Evolutionary conservation across 1,284 basidiomycete species (phyloP).

Genomic region (Malassezia pachydermatis): DNA sequence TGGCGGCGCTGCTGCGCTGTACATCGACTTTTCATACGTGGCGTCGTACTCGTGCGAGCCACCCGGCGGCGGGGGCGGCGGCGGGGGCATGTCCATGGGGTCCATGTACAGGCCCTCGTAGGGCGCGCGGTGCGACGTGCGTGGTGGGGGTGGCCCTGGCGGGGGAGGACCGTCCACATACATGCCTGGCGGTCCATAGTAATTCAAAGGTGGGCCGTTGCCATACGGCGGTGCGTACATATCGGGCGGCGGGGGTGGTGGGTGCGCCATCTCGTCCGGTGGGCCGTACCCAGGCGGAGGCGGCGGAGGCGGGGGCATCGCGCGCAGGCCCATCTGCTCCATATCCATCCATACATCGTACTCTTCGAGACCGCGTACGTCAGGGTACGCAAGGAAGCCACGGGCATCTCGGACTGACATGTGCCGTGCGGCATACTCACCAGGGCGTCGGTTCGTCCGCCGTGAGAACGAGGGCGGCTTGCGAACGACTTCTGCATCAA

Average conservation of each 20-base stretch:
- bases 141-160: too few relatives aligned
- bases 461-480: constrained; percentile 23
- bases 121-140: too few relatives aligned
- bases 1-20: background rate
- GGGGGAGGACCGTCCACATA: background rate
- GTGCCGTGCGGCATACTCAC: constrained; percentile 8
- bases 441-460: constrained; percentile 15
- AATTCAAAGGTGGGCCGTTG: background rate
- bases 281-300: constrained; percentile 4
- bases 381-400: constrained; percentile 39
- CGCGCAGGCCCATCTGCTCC: constrained; percentile 42
- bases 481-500: constrained; percentile 42
- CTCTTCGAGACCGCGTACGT: constrained; percentile 38
- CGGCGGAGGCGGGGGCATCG: constrained; percentile 4
- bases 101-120: constrained; percentile 9
- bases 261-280: constrained; percentile 6
- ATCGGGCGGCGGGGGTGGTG: background rate
- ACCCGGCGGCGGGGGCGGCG: background rate
- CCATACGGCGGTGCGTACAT: background rate
- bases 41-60: background rate
- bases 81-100: constrained; percentile 3
- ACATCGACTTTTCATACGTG: background rate
- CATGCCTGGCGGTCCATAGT: constrained; percentile 1
- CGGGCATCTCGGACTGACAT: background rate
- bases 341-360: constrained; percentile 40